Conservation (phyloP, 75 land plant species). For the Cryptomeria japonica region DNA sequence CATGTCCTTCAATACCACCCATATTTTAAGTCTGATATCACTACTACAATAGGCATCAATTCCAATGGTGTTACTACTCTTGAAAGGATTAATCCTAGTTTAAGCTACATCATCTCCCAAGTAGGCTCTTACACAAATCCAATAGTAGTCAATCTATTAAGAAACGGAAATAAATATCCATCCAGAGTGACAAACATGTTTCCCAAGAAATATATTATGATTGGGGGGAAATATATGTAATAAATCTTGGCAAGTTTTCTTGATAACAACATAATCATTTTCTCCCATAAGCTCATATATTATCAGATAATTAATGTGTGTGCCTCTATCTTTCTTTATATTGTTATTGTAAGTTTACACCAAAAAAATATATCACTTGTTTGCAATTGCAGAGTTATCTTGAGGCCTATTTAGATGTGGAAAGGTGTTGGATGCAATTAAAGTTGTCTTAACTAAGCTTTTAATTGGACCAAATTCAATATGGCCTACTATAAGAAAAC, state of each 20-base stretch:
- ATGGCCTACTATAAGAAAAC: slow-evolving; percentile 21
- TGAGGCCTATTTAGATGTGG: not conserved
- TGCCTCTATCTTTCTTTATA: not conserved
- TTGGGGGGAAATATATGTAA: not conserved
- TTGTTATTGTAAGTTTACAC: not conserved
- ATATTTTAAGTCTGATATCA: not conserved
- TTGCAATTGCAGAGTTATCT: not conserved
- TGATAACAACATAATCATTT: not conserved
- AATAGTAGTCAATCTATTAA: not conserved
- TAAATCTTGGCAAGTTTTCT: not conserved
- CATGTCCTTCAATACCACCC: slow-evolving; percentile 17
- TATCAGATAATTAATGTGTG: not conserved
- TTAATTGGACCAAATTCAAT: slow-evolving; percentile 31
- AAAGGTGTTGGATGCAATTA: not conserved
- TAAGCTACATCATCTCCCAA: not conserved
- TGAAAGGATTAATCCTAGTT: not conserved
- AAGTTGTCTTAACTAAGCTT: not conserved
- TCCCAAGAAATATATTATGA: no score
- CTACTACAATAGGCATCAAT: slow-evolving; percentile 25
- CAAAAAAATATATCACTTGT: not conserved
- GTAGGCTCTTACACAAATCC: not conserved
- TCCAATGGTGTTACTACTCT: slow-evolving; percentile 7
- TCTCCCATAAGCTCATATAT: not conserved
- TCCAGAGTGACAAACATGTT: not conserved
- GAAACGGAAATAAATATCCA: not conserved